Evolutionary conservation across 768 basidiomycete genomes (phyloP), one percentile per base, ranked within the genome.

Genomic region (Boletus sp.): DNA sequence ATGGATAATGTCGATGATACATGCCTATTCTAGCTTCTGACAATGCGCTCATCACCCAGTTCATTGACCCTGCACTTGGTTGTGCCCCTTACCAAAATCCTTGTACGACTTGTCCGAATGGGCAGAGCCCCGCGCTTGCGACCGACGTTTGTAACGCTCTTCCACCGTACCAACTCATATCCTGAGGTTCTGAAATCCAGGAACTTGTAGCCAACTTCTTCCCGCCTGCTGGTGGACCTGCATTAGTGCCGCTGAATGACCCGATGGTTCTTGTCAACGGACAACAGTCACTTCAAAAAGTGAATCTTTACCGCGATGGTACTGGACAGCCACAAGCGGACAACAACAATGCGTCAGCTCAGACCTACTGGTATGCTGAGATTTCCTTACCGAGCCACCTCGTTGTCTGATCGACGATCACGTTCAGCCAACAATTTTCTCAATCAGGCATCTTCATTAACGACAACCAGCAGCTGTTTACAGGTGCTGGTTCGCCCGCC

Each of bases 261-360:
- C 64, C 67, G 27, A 66, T 67, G 62, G 66, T 62, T 4, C 57
- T 69, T 11, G 56, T 67, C 27, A 52, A 64, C 13, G 67, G 59
- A 33, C 57, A 69, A 23, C 54, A 38, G 19, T 64, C 61, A 3
- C 66, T 67, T 39, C 37, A 49, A 29, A 67, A 67, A 56, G 67
- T 67, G 5, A 69, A 67, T 42, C 54, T 67, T 29, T 67, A 69
- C 34, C 66, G 66, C 7, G 57, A 49, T 23, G 66, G 66, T 27
- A 57, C 67, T 23, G 67, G 67, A 33, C 67, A 67, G 27, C 64
- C 66, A 6, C 54, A 51, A 13, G 66, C 67, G 4, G 57, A 67
- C 33, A 57, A 50, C 34, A 41, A 57, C 1, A 67, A 67, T 35
- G 64, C 67, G 8, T 67, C 67, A 5, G 59, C 1, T 23, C 3